A percentile compares a stretch with the other conserved stretches of the same genome.
phyloP scores from a whole-genome alignment of 257 asterid genomes.

The Fraxinus quadrangulata region DNA sequence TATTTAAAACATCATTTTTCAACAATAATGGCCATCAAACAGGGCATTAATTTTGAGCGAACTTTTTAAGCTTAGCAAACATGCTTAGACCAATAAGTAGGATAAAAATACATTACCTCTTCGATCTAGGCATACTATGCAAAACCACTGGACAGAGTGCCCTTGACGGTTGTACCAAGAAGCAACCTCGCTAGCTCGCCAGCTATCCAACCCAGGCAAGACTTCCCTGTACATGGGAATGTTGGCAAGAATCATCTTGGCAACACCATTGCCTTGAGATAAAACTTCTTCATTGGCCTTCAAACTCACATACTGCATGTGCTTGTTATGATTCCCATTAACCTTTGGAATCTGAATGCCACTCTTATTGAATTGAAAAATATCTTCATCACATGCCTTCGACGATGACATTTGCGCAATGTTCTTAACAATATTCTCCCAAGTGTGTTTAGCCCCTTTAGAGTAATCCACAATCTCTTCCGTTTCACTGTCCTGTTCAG shows the following conservation, averaged over 20 bases:
- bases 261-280: slow-evolving; percentile 81
- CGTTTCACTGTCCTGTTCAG: slow-evolving; percentile 53
- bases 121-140: slow-evolving; percentile 75
- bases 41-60: too few relatives aligned
- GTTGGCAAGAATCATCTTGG: slow-evolving; percentile 34
- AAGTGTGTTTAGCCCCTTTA: slow-evolving; percentile 51
- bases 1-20: too few relatives aligned
- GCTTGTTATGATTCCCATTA: slow-evolving; percentile 76
- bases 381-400: slow-evolving; percentile 35
- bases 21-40: too few relatives aligned
- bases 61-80: background rate
- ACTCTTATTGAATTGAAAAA: slow-evolving; percentile 39
- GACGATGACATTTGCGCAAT: slow-evolving; percentile 44
- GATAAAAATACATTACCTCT: slow-evolving; percentile 48
- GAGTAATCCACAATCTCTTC: slow-evolving; percentile 55
- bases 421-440: slow-evolving; percentile 62
- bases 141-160: slow-evolving; percentile 82
- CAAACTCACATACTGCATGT: slow-evolving; percentile 68
- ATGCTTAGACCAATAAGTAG: background rate
- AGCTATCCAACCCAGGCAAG: slow-evolving; percentile 77
- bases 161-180: slow-evolving; percentile 85
- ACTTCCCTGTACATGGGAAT: slow-evolving; percentile 74
- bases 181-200: slow-evolving; percentile 74
- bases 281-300: slow-evolving; percentile 65
- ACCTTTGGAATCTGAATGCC: slow-evolving; percentile 44